A percentile compares a stretch with the other conserved stretches of the same genome.
These are phyloP conservation scores for Boletellus ananas DNA, from an alignment of 768 basidiomycete species.

Conservation along the genomic window DNA sequence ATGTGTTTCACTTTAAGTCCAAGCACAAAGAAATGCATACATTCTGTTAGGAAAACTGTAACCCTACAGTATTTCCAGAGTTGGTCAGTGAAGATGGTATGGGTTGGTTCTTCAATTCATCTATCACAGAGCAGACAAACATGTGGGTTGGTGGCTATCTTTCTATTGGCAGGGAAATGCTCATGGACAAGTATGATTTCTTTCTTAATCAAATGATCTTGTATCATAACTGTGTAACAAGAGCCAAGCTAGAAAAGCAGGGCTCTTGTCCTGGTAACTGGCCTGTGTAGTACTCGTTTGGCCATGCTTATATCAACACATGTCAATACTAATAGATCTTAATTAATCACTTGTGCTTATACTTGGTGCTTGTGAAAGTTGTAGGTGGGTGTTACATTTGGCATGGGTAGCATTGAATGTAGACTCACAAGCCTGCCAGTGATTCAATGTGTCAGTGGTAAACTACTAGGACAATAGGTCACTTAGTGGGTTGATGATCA, in stretches of 20 bases:
- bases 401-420: no score
- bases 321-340: no score
- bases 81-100: conserved; percentile 19
- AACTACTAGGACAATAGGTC: no score
- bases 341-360: no score
- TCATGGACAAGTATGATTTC: conserved; percentile 27
- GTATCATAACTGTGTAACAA: conserved; percentile 12
- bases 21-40: conserved; percentile 32
- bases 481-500: no score
- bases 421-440: no score
- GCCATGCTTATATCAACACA: no score
- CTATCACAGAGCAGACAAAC: conserved; percentile 33
- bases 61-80: conserved; percentile 27
- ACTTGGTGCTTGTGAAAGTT: no score
- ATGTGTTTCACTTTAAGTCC: conserved; percentile 37
- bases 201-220: conserved; percentile 38
- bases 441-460: no score
- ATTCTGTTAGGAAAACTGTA: conserved; percentile 29
- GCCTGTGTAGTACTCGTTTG: conserved; percentile 1
- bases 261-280: not conserved
- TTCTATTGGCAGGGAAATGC: conserved; percentile 35
- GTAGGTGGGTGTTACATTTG: no score
- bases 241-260: not conserved
- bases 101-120: conserved; percentile 37
- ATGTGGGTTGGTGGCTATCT: conserved; percentile 37